These are phyloP conservation scores for Candida parachauliodes DNA, from an alignment of 805 yeast species.

Conservation along the genomic window DNA sequence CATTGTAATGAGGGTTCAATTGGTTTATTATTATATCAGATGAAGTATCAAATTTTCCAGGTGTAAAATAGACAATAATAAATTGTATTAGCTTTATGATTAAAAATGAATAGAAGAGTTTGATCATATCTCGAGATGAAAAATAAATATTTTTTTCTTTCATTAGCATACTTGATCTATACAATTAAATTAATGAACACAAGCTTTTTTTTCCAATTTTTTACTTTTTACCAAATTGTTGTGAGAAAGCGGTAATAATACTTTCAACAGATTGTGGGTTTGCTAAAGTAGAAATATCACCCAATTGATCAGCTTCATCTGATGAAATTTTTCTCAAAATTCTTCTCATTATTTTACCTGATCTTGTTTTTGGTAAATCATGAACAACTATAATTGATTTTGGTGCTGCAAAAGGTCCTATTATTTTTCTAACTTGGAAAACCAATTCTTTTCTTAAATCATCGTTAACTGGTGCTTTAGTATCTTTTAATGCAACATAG, in stretches of 20 bases:
- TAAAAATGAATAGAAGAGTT: conserved; percentile 17
- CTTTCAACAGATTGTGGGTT: conserved; percentile 73
- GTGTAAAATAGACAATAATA: conserved; percentile 34
- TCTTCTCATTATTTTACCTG: conserved; percentile 86
- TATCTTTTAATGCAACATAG: conserved; percentile 66
- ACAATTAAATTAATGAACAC: neutral
- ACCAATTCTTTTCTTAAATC: conserved; percentile 64
- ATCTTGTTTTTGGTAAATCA: conserved; percentile 82
- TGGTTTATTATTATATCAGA: conserved; percentile 31
- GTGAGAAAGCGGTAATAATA: conserved; percentile 45
- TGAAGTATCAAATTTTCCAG: conserved; percentile 49
- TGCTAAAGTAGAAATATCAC: conserved; percentile 74
- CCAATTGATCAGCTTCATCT: conserved; percentile 75
- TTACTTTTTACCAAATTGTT: conserved; percentile 41
- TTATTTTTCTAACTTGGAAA: conserved; percentile 69
- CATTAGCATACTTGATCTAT: neutral
- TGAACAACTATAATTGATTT: conserved; percentile 66
- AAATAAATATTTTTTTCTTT: no score
- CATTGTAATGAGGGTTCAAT: conserved; percentile 2
- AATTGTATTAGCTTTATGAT: conserved; percentile 37
- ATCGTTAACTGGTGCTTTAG: conserved; percentile 29
- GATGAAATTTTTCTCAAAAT: conserved; percentile 74
- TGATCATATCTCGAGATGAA: no score
- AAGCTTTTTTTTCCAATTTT: no score
- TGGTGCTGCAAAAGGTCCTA: conserved; percentile 87